Conservation (phyloP, 352 stramenopile genomes). For the Pythium phragmiticola region DNA sequence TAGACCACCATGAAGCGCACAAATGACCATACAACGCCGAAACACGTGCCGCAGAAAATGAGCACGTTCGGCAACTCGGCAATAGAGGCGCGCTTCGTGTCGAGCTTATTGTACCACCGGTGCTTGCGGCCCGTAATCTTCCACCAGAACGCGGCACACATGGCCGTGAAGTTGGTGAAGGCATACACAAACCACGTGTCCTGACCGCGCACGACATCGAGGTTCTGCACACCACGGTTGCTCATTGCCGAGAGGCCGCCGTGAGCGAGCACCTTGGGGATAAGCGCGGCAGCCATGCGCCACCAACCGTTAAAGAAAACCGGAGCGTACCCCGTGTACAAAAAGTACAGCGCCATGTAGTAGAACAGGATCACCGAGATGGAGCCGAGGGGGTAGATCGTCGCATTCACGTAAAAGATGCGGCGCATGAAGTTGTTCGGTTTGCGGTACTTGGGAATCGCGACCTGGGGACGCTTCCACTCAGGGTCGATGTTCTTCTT, state of each 20-base stretch:
- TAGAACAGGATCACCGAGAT: slow-evolving; percentile 78
- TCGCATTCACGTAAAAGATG: slow-evolving; percentile 85
- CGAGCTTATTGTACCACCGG: slow-evolving; percentile 67
- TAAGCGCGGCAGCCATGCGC: slow-evolving; percentile 58
- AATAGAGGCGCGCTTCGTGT: slow-evolving; percentile 58
- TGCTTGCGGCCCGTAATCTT: slow-evolving; percentile 79
- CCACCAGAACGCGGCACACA: slow-evolving; percentile 78
- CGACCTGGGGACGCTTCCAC: slow-evolving; percentile 72
- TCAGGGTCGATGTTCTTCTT: slow-evolving; percentile 77
- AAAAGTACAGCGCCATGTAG: slow-evolving; percentile 86
- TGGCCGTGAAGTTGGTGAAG: slow-evolving; percentile 76
- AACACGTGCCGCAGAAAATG: slow-evolving; percentile 72
- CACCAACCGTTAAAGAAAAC: slow-evolving; percentile 78
- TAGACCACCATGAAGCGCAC: slow-evolving; percentile 81
- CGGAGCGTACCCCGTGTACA: slow-evolving; percentile 81
- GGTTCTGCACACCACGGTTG: slow-evolving; percentile 78
- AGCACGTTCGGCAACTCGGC: slow-evolving; percentile 80
- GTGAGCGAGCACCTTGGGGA: slow-evolving; percentile 78
- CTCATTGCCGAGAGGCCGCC: slow-evolving; percentile 69
- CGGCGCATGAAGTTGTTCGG: slow-evolving; percentile 80
- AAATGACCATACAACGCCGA: slow-evolving; percentile 75
- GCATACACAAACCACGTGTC: slow-evolving; percentile 82
- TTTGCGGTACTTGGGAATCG: slow-evolving; percentile 80
- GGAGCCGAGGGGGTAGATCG: slow-evolving; percentile 76
- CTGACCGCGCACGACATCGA: slow-evolving; percentile 77